Evolutionary conservation across 2,329 filamentous ascomycete genomes (phyloP), one percentile per base, ranked within the genome.

Genomic region (Metarhizium rileyi): DNA sequence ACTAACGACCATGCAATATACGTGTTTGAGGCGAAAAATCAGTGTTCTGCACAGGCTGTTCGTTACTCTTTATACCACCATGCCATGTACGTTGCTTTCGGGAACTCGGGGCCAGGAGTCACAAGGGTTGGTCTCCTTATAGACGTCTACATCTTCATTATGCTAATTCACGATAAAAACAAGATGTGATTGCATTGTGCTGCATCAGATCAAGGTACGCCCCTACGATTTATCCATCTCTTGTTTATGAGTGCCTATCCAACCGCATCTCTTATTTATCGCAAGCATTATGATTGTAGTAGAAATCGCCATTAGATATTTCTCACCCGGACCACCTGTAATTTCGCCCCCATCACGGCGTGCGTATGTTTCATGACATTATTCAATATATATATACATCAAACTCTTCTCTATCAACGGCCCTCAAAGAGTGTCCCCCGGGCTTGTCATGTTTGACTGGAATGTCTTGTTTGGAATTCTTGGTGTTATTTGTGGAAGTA

Each of bases 401-500:
- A 3, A 18, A 50, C 3, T 36, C 47, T n/a, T 48, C 23, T 25
- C 23, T 41, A n/a, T 44, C 40, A 4, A 42, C 18, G 33, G 22
- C 25, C 48, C 26, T 54, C 48, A 57, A 30, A 66, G 52, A 59
- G 68, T 65, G 43, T 71, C 67, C 1, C 66, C 66, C 14, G 67
- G 62, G 8, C 65, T 64, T 23, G 63, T 47, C 49, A 65, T 53
- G 27, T 63, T 65, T 1, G 63, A 59, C 22, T 64, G 57, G 46
- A 63, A 64, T 27, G 64, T 50, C 25, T 63, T 66, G 36, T 59
- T 61, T 9, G 61, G 59, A 48, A 76, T 61, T 46, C 70, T 71
- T 3, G 73, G 70, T 16, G 71, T 63, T 14, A 69, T 66, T 44
- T 69, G 70, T 18, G 65, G 61, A 16, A 66, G 68, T 36, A 68